Base-by-base conservation (phyloP, 2,329 filamentous ascomycete species). In the Pseudocercospora musae region DNA sequence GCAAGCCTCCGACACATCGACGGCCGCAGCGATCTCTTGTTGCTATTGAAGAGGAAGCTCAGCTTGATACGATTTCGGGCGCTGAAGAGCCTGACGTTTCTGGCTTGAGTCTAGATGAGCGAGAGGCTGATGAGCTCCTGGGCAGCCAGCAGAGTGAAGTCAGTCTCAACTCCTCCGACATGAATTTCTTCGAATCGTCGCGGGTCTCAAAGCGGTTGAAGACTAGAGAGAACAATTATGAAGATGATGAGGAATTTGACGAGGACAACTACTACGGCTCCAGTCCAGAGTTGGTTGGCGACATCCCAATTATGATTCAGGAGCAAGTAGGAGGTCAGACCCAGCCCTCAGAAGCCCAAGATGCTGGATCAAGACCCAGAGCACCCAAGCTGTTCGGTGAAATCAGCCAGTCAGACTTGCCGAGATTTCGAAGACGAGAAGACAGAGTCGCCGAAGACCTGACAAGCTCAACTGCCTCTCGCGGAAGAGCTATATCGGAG, bases 31-130 rank as follows among this genome's bases (percentile, higher is more conserved):
- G 53, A 7, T 72, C 70, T 11, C 72, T 82, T 15, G 72, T 76
- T 49, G 76, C 75, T 3, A 82, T 82, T 56, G 76, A 78, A 59
- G 80, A 91, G 68, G 87, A 89, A 53, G 81, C 81, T 20, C 81
- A 86, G 15, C 76, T 86, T n/a, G 80, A 80, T n/a, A 78, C 78
- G 6, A 77, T 77, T 18, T 66, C 78, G 25, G 77, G 79, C 62
- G 84, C 86, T 1, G 33, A 78, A 10, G 78, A 78, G 25, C 69
- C 79, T 27, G 77, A 81, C 64, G 84, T 88, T 1, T 89, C 88
- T 0, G 86, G 88, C 65, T 78, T 91, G 25, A 90, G 85, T 63
- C 76, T 91, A 1, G 72, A 82, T 23, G 85, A 87, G 59, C 75
- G 66, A 31, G 58, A 59, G 11, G 25, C 33, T 18, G 50, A 69